Percentiles rank a stretch among this genome's conserved stretches.
These are phyloP conservation scores for Gossypium schwendimanii DNA, from an alignment of 441 rosid species.

Conservation along the genomic window DNA sequence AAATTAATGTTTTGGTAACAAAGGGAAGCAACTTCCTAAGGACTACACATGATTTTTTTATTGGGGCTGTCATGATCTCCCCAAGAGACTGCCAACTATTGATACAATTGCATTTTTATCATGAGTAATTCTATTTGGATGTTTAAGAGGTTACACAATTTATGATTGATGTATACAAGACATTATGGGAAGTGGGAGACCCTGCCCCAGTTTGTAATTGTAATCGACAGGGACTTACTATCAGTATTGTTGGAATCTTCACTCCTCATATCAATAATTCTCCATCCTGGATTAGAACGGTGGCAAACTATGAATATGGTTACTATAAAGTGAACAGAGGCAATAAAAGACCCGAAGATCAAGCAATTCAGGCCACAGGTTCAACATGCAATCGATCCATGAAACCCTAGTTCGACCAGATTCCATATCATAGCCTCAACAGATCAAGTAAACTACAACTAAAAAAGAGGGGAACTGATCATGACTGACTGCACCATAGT, in stretches of 20 bases:
- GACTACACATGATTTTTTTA: not conserved
- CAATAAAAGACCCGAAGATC: not conserved
- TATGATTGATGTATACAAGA: conserved; percentile 16
- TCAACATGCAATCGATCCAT: not conserved
- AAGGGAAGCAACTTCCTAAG: not conserved
- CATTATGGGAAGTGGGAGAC: not conserved
- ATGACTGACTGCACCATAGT: not conserved
- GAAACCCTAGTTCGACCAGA: not conserved
- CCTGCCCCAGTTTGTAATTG: not conserved
- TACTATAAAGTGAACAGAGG: not conserved
- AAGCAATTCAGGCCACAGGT: not conserved
- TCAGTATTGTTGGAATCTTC: not conserved
- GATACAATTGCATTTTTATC: conserved; percentile 11
- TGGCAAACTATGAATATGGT: not conserved
- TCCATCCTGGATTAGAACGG: not conserved
- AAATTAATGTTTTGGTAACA: not conserved
- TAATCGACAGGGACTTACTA: not conserved
- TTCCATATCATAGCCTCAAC: not conserved
- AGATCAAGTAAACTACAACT: not conserved
- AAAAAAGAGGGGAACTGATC: not conserved
- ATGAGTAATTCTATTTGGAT: conserved; percentile 3
- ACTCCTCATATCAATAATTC: not conserved
- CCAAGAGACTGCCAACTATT: conserved; percentile 22
- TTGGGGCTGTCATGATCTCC: conserved; percentile 13
- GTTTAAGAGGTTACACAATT: conserved; percentile 12